Evolutionary conservation across 768 basidiomycete species (phyloP).

Genomic region (Steccherinum ochraceum): DNA sequence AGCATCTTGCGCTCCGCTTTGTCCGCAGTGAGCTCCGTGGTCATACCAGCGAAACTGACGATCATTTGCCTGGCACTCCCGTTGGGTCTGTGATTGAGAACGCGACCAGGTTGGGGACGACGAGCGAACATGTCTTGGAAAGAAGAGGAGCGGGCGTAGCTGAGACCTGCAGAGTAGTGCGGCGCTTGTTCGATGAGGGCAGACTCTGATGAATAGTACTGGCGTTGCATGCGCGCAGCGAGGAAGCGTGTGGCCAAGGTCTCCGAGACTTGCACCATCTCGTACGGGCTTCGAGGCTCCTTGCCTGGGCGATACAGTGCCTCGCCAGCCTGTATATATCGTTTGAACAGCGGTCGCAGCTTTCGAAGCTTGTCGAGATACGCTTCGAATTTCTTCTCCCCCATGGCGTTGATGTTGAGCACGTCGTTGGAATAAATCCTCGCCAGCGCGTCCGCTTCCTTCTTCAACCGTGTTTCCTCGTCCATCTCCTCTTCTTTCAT

Average conservation of each 20-base stretch:
- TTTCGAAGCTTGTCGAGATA: conserved; percentile 57
- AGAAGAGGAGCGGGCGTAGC: conserved; percentile 46
- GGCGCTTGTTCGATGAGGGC: conserved; percentile 54
- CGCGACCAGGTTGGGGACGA: conserved; percentile 51
- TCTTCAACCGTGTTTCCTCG: neutral
- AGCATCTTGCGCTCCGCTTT: conserved; percentile 17
- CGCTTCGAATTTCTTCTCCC: conserved; percentile 44
- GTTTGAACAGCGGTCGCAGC: conserved; percentile 48
- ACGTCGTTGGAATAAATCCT: too few species aligned
- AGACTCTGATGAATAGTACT: conserved; percentile 20
- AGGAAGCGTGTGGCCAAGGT: conserved; percentile 30
- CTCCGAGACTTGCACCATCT: conserved; percentile 3
- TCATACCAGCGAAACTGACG: conserved; percentile 41
- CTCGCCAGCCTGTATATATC: conserved; percentile 31
- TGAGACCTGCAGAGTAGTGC: conserved; percentile 56
- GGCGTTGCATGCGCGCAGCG: conserved; percentile 19
- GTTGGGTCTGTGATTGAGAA: conserved; percentile 19
- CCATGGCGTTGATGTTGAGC: conserved; percentile 59
- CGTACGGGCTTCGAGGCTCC: neutral
- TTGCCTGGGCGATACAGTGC: neutral
- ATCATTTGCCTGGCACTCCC: conserved; percentile 10
- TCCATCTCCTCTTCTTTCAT: neutral
- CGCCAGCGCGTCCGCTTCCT: conserved; percentile 1
- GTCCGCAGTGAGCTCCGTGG: conserved; percentile 19
- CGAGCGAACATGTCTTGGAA: conserved; percentile 50